A percentile compares a stretch with the other conserved stretches of the same genome.
phyloP scores from a whole-genome alignment of 768 basidiomycete species.

The Dentipellis fragilis region DNA sequence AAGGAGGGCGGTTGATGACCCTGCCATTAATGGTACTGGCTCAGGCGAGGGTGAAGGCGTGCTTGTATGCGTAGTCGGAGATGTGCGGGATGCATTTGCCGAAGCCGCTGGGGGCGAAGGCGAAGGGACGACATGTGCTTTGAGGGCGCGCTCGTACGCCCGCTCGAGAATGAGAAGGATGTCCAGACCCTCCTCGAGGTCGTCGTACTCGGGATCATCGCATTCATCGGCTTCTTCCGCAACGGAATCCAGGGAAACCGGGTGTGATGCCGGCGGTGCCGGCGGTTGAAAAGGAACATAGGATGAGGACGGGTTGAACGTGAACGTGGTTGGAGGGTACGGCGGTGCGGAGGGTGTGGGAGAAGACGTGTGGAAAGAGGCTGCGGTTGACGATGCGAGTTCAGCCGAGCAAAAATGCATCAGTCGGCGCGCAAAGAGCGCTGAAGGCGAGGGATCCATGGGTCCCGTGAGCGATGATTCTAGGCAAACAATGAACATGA shows the following conservation, averaged over 20 bases:
- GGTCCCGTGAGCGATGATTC: not conserved
- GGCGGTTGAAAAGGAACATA: not conserved
- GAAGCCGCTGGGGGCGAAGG: not conserved
- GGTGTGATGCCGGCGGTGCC: not conserved
- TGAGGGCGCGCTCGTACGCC: conserved; percentile 58
- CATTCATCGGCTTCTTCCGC: conserved; percentile 30
- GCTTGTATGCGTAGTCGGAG: conserved; percentile 1
- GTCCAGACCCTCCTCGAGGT: conserved; percentile 61
- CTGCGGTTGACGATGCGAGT: conserved; percentile 22
- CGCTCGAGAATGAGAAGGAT: conserved; percentile 59
- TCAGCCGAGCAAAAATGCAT: conserved; percentile 82
- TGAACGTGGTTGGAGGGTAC: not conserved
- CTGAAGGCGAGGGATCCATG: conserved; percentile 27
- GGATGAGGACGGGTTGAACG: not conserved
- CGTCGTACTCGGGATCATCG: conserved; percentile 38
- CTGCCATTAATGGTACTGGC: conserved; percentile 37
- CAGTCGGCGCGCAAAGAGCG: conserved; percentile 64
- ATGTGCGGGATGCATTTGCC: conserved; percentile 5
- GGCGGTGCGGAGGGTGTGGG: not conserved
- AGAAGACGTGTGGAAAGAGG: conserved; percentile 6
- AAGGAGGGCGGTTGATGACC: conserved; percentile 60
- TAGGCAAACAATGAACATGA: not conserved
- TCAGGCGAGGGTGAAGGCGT: not conserved
- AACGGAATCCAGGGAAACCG: not conserved
- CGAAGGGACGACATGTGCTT: conserved; percentile 40